These are phyloP conservation scores for Lodderomyces pseudojiufengensis DNA, from an alignment of 1,139 yeast species.

Conservation along the genomic window DNA sequence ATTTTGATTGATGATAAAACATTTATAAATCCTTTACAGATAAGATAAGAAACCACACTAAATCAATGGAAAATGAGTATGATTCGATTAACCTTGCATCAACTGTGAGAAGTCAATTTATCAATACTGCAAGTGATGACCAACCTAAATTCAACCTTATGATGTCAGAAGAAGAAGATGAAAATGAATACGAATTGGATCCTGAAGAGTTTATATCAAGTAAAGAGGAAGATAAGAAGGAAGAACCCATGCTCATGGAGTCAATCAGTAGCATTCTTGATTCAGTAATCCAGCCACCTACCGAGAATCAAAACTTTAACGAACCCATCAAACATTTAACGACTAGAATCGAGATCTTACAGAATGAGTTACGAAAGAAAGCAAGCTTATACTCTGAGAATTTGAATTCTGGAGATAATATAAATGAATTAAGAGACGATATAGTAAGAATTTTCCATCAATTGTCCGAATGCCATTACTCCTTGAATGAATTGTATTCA, in stretches of 20 bases:
- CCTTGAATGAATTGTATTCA: slow-evolving; percentile 48
- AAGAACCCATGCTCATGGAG: background rate
- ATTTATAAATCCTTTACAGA: background rate
- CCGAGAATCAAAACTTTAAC: background rate
- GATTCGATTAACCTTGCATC: slow-evolving; percentile 15
- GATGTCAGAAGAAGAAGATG: slow-evolving; percentile 10
- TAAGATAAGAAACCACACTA: slow-evolving; percentile 1
- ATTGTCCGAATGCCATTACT: slow-evolving; percentile 41
- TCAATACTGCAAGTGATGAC: slow-evolving; percentile 5
- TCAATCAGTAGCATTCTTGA: too few relatives aligned
- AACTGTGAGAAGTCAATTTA: slow-evolving; percentile 9
- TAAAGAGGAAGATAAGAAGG: slow-evolving; percentile 1
- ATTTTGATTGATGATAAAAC: too few relatives aligned
- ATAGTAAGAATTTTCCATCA: slow-evolving; percentile 29
- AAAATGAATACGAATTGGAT: slow-evolving; percentile 18
- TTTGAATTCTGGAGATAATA: slow-evolving; percentile 30
- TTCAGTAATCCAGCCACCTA: background rate
- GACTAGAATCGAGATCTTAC: slow-evolving; percentile 8
- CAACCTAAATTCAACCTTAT: slow-evolving; percentile 9
- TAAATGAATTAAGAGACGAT: slow-evolving; percentile 26
- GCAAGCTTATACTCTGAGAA: slow-evolving; percentile 12
- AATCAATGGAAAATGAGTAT: slow-evolving; percentile 9
- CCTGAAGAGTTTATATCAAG: slow-evolving; percentile 20
- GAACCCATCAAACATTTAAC: slow-evolving; percentile 14
- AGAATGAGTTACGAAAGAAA: slow-evolving; percentile 9